Evolutionary conservation across 495 filamentous ascomycete species (phyloP).

Genomic region (Achaetomiella virescens): DNA sequence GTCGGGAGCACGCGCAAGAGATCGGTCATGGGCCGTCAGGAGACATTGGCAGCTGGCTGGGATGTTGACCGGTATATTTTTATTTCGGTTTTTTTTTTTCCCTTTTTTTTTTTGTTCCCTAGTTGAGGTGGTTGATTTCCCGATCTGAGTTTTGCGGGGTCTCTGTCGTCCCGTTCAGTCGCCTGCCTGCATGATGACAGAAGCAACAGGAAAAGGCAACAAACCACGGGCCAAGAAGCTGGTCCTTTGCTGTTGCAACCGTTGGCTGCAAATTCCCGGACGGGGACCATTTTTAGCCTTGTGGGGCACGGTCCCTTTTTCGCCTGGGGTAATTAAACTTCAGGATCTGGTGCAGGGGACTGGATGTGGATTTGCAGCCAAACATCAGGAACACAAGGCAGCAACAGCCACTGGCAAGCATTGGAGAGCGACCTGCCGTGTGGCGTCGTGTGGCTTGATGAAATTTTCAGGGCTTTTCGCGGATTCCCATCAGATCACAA

Average conservation of each 20-base stretch:
- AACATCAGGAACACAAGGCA: too few species aligned
- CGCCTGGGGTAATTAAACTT: neutral
- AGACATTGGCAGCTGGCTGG: neutral
- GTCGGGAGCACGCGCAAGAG: slow-evolving; percentile 73
- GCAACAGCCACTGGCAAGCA: too few species aligned
- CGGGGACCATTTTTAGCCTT: slow-evolving; percentile 5
- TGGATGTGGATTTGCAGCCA: too few species aligned
- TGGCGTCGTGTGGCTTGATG: too few species aligned
- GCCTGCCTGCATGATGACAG: too few species aligned
- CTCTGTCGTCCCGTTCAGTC: too few species aligned
- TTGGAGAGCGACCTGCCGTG: too few species aligned
- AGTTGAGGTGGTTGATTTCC: too few species aligned
- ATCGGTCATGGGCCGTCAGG: slow-evolving; percentile 64
- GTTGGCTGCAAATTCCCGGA: neutral
- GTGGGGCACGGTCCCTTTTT: neutral
- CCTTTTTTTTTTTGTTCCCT: neutral
- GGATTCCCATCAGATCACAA: neutral
- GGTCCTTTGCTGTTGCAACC: neutral
- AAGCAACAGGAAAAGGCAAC: too few species aligned
- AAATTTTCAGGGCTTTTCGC: neutral
- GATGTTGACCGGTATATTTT: neutral
- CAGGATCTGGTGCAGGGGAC: neutral
- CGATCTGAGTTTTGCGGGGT: too few species aligned
- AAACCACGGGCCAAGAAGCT: too few species aligned
- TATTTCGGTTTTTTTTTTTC: neutral